Base-by-base conservation (phyloP, 2,329 filamentous ascomycete genomes). In the Sclerotinia minor region DNA sequence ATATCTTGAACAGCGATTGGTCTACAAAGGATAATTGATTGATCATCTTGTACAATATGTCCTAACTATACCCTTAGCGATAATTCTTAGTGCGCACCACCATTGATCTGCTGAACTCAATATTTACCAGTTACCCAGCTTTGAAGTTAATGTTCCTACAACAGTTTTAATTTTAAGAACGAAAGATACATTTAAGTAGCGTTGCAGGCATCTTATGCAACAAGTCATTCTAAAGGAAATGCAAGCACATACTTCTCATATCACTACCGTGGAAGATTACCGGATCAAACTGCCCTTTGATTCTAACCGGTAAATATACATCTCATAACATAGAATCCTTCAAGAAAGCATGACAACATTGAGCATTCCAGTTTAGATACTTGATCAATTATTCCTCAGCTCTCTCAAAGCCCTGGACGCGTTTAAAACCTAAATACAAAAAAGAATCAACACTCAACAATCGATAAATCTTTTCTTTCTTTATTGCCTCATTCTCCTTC, bases 61-160 rank as follows among this genome's bases (percentile, higher is more conserved):
- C 86, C 85, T 87, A 32, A 21, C 0, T 11, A 21, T 50, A 7
- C 11, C 5, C 2, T 21, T 8, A 57, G n/a, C 49, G 6, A 19
- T 17, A 11, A 24, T 8, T 59, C 19, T 49, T n/a, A 13, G 3
- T 75, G 73, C 77, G 70, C 78, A 82, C 90, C 91, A 82, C 90
- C 91, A 74, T 96, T 93, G 75, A 84, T 83, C 72, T 88, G 80
- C 77, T 96, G 92, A 72, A 89, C 82, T 41, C 84, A 82, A 80
- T 88, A 88, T 74, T 92, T 88, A 57, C 38, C 24, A 7, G 38
- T 5, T 26, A 44, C 54, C 35, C 54, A n/a, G 35, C 35, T 50
- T 26, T 21, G 8, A 24, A 19, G 13, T 8, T 19, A 15, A 44
- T 15, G 38, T 29, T 7, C 17, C 3, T 11, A 17, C 38, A 17